phyloP scores from a whole-genome alignment of 2,329 filamentous ascomycete genomes.

The Cladosporium sp. region DNA sequence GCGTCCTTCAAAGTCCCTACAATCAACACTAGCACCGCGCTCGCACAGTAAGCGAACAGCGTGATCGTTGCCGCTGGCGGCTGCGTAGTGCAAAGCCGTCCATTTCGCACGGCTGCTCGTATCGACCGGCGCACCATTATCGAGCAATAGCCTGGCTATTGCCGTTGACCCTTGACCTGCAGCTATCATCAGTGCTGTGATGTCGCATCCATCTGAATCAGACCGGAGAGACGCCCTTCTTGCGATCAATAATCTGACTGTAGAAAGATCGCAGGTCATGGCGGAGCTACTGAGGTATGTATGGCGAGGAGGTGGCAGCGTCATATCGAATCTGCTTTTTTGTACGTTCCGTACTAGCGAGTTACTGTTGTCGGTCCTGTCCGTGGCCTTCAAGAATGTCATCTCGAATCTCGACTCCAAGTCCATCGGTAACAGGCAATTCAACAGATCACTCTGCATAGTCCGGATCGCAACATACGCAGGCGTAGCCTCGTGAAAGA shows the following conservation, averaged over 20 bases:
- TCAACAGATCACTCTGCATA: background rate
- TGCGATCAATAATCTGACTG: background rate
- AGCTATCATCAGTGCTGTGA: too few species aligned
- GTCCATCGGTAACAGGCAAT: background rate
- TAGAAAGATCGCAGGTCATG: background rate
- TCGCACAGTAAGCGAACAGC: background rate
- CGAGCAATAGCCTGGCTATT: too few species aligned
- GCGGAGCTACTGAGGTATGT: background rate
- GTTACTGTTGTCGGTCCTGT: background rate
- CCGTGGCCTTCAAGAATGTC: background rate
- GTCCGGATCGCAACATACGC: background rate
- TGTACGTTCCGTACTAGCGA: too few species aligned
- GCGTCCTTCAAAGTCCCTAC: background rate
- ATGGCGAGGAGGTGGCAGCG: background rate
- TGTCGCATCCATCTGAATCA: too few species aligned
- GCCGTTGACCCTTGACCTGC: too few species aligned
- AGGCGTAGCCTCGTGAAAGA: background rate
- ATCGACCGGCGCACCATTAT: background rate
- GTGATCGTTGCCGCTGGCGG: background rate
- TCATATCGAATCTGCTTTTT: too few species aligned
- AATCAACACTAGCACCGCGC: background rate
- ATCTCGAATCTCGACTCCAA: background rate
- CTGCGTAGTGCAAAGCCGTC: conserved; percentile 2
- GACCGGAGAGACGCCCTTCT: too few species aligned
- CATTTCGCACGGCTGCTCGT: background rate